A percentile compares a stretch with the other conserved stretches of the same genome.
These are phyloP conservation scores for Carex littledalei DNA, from an alignment of 176 grass and related monocot genomes.

Conservation along the genomic window DNA sequence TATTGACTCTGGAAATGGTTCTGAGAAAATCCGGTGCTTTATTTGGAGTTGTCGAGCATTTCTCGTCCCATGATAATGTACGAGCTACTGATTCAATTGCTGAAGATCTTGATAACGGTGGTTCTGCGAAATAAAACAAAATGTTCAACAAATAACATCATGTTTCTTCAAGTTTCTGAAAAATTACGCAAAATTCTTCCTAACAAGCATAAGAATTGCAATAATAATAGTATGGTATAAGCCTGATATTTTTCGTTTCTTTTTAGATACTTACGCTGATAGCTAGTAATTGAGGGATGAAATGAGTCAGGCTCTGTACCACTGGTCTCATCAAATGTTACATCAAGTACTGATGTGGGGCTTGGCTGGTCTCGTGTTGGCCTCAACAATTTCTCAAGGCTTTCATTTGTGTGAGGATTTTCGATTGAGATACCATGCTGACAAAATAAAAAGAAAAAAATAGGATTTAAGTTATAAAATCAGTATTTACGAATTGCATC, in stretches of 20 bases:
- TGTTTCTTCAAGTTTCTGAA: neutral
- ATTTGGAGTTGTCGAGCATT: constrained; percentile 28
- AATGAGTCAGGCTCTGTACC: constrained; percentile 43
- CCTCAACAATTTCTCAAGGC: constrained; percentile 27
- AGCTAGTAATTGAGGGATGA: constrained; percentile 25
- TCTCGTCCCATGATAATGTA: constrained; percentile 57
- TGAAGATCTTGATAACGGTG: constrained; percentile 33
- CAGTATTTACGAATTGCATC: neutral
- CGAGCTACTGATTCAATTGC: constrained; percentile 39
- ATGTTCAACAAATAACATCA: neutral
- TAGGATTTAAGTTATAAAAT: neutral
- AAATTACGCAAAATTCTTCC: neutral
- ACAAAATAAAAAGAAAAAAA: neutral
- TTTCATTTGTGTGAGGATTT: constrained; percentile 31
- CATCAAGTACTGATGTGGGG: constrained; percentile 71
- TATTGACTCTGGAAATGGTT: constrained; percentile 22
- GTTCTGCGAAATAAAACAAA: constrained; percentile 33
- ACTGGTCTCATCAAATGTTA: constrained; percentile 51
- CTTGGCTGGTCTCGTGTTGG: constrained; percentile 46
- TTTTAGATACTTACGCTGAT: constrained; percentile 39
- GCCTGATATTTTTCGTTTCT: neutral
- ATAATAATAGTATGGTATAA: neutral
- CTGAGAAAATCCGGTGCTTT: constrained; percentile 1
- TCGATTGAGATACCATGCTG: constrained; percentile 42
- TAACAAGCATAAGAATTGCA: constrained; percentile 12